Base-by-base conservation (phyloP, 2,329 filamentous ascomycete species). In the Colletotrichum incanum region DNA sequence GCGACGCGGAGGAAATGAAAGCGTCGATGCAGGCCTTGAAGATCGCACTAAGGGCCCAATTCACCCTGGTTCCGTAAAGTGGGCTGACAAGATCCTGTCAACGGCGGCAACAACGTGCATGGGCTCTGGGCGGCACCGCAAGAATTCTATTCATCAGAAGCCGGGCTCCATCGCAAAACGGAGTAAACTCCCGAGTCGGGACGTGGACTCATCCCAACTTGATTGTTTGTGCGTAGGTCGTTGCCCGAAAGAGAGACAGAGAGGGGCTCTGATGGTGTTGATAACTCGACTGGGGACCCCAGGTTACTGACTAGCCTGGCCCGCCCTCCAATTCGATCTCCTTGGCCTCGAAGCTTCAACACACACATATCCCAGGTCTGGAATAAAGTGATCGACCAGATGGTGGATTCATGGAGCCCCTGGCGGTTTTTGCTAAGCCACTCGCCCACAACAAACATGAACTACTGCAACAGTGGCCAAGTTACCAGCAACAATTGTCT, bases 1-100 rank as follows among this genome's bases (percentile, higher is more conserved):
- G 69, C 69, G 65, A 72, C 69, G 69, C 69, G 65, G 69, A 69
- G 69, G 69, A 72, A 69, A 72, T 72, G 65, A 72, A 55, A 64
- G 28, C 37, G 69, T 64, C 65, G 69, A 72, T 72, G 65, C 69
- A 72, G 69, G 65, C 45, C 31, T 47, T 39, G 69, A 72, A 69
- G 69, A 72, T 69, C 59, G 69, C 65, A 72, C 69, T 59, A 47
- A 54, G 60, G 69, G 59, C 69, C 55, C 8, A 47, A 54, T 11
- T 65, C 69, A 72, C 54, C 69, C 31, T 39, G 65, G 63, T 41
- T 68, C 63, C 50, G n/a, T 16, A n/a, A 49, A 47, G 65, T 59
- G 69, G 69, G 45, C 54, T 72, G 45, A 49, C 41, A 26, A 59
- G 59, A 64, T 59, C 34, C 55, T 47, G 39, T 34, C 50, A 37